Evolutionary conservation across 306 rosid species (phyloP).

Genomic region (Malus sieversii): DNA sequence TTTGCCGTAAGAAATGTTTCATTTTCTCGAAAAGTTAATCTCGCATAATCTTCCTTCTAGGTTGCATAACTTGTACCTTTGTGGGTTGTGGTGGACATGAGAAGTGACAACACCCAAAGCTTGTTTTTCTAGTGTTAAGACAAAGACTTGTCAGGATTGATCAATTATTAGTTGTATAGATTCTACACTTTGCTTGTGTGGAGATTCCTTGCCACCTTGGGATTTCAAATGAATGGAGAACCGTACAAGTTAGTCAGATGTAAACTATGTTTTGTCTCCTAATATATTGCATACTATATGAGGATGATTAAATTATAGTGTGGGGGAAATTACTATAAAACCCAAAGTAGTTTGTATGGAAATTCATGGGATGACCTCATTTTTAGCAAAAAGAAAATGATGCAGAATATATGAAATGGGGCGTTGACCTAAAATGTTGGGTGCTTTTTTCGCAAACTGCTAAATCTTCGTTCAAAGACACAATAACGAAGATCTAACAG

Average conservation of each 20-base stretch:
- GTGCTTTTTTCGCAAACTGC: too few species aligned
- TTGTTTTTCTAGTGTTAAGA: constrained; percentile 8
- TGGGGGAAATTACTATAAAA: neutral
- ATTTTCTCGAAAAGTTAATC: too few species aligned
- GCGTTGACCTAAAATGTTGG: too few species aligned
- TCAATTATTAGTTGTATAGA: constrained; percentile 3
- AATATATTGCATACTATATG: neutral
- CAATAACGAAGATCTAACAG: too few species aligned
- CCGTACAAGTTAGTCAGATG: neutral
- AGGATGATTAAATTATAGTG: neutral
- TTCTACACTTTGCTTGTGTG: neutral
- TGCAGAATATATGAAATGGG: too few species aligned
- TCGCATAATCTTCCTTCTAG: too few species aligned
- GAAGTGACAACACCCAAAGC: constrained; percentile 8
- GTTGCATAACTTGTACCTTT: neutral
- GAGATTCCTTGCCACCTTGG: neutral
- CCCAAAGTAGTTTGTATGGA: neutral
- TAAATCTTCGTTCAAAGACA: too few species aligned
- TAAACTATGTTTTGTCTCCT: constrained; percentile 1
- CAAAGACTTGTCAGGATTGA: too few species aligned
- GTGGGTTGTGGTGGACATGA: constrained; percentile 14
- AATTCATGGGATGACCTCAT: too few species aligned
- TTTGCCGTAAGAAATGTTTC: too few species aligned
- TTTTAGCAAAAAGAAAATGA: too few species aligned
- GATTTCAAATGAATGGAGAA: constrained; percentile 15